Evolutionary conservation across 140 eudicot species (phyloP).

Genomic region (Artemisia princeps): DNA sequence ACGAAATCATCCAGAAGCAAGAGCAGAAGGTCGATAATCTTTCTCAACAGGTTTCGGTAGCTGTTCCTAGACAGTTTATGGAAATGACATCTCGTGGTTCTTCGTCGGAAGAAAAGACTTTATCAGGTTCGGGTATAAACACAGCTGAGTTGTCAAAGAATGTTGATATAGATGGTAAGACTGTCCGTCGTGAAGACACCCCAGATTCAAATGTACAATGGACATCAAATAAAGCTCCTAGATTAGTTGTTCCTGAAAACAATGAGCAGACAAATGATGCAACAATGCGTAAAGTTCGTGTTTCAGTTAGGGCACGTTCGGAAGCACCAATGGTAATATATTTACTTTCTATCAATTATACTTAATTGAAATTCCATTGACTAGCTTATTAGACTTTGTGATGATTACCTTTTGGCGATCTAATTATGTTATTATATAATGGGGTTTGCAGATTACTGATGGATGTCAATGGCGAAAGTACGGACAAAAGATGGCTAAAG

Average conservation of each 20-base stretch:
- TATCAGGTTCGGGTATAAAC: constrained; percentile 35
- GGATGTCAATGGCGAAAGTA: constrained; percentile 95
- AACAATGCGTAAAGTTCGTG: constrained; percentile 93
- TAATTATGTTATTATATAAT: constrained; percentile 3
- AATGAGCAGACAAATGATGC: constrained; percentile 50
- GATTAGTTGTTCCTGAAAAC: constrained; percentile 22
- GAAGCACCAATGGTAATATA: constrained; percentile 80
- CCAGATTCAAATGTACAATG: constrained; percentile 46
- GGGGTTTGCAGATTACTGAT: constrained; percentile 44
- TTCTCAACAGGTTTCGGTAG: constrained; percentile 19
- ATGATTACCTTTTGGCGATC: background rate
- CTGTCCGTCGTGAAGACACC: constrained; percentile 41
- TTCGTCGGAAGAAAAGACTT: constrained; percentile 53
- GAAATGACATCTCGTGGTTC: constrained; percentile 38
- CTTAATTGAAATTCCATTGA: background rate
- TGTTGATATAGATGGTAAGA: constrained; percentile 12
- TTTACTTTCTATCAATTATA: background rate
- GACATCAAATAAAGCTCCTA: constrained; percentile 56
- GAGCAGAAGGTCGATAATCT: constrained; percentile 11
- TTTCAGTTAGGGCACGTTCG: constrained; percentile 87
- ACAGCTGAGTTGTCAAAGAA: constrained; percentile 30
- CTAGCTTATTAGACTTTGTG: background rate
- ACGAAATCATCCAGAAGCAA: constrained; percentile 32
- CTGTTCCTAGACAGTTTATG: constrained; percentile 46
- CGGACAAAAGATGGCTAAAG: constrained; percentile 90